Base-by-base conservation (phyloP, 2,329 filamentous ascomycete species). In the Aspergillus sp. region DNA sequence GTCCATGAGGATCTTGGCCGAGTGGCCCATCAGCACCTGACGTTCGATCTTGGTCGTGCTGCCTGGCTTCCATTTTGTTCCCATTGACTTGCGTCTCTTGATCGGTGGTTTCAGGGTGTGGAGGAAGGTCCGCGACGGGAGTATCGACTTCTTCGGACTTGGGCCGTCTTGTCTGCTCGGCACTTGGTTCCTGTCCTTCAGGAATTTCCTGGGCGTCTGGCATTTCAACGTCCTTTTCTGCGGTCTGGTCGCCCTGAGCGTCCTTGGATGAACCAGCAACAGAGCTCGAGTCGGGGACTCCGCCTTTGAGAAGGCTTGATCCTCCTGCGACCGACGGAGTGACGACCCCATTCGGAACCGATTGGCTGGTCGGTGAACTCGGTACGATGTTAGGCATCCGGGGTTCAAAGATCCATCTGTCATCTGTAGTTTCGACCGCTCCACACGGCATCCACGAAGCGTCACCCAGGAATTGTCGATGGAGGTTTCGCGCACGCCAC, bases 401-500 rank as follows among this genome's bases (percentile, higher is more conserved):
- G 17, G 74, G 71, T 51, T 73, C 67, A 65, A 80, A 79, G 45
- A 81, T 68, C 55, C 66, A 69, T 50, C 72, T 69, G 56, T 83
- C 82, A 43, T 77, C 72, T 4, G 70, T 66, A 11, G 77, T 78
- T 54, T 83, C 79, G 17, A 83, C 73, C 33, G 70, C 63, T 32
- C 77, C 81, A 57, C 77, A 78, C 4, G 83, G 82, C 58, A 82
- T 79, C 79, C 82, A 87, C 13, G 76, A 73, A 11, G 79, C 75
- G 61, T 87, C 84, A 9, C 84, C 84, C 44, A 84, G 73, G 35
- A 87, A 78, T 54, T 81, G 76, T 53, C 79, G 76, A 55, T 84
- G 76, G 36, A 86, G 64, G 52, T 78, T 77, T 63, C 85, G 83
- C 17, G 82, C 79, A 49, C 78, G 78, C 73, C 78, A 81, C 24